Evolutionary conservation across 1,284 basidiomycete genomes (phyloP), one percentile per base, ranked within the genome.

Genomic region (Mycocalia duriaeana): DNA sequence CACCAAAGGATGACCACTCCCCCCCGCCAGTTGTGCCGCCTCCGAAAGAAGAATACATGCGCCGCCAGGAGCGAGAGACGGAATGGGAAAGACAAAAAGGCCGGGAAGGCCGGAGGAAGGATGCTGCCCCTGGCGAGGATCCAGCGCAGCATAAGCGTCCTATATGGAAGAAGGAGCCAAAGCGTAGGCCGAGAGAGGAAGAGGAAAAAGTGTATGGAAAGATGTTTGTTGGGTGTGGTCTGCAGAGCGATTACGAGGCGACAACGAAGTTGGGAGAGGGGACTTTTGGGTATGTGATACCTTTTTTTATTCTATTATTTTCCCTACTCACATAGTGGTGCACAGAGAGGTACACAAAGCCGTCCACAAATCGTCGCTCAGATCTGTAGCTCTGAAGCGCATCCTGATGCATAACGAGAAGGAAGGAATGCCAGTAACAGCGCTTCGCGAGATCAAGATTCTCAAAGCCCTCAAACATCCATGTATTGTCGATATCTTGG

Each of bases 391-490:
- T 2, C 69, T 99, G 41, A 99, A 99, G 64, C 82, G 91, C 43
- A 94, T 99, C 52, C 75, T 95, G 42, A 93, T 98, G 79, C 94
- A 98, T 65, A 93, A 94, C 55, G 91, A 94, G 66, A 93, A 93
- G 61, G 92, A 94, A 64, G 95, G 94, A 44, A 89, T 96, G 80
- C 93, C 94, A 2, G 90, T 98, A 26, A 99, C 96, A 1, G 94
- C 96, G 5, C 73, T 98, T 13, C 85, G 96, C n/a, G 96, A 99
- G 70, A 98, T 99, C 71, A 95, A 95, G 65, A 91, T 98, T 48
- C 73, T 99, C 46, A 99, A 98, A 64, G 82, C 85, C 9, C 73
- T 99, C 52, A 78, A 82, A 19, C 94, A 99, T 60, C 78, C 84
- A 0, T 89, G 86, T 57, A 82, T 99, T 45, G 87, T 99, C 2